These are phyloP conservation scores for Porpolomopsis calyptriformis DNA, from an alignment of 768 basidiomycete species.

Conservation along the genomic window DNA sequence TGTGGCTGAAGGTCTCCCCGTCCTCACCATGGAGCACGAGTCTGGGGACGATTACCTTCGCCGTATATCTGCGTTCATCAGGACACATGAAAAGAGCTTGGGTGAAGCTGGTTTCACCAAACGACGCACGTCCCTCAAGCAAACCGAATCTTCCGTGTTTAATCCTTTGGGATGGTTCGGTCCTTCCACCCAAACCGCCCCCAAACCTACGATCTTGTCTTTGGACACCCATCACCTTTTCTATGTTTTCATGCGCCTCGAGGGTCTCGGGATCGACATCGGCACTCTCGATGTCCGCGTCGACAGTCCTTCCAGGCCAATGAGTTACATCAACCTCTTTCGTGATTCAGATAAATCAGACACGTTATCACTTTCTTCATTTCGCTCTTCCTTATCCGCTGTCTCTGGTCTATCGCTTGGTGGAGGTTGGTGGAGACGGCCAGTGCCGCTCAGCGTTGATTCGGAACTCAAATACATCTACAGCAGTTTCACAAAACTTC, in stretches of 20 bases:
- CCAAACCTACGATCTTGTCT: slow-evolving; percentile 52
- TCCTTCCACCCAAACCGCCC: slow-evolving; percentile 20
- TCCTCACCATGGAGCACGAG: slow-evolving; percentile 32
- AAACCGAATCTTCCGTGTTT: slow-evolving; percentile 32
- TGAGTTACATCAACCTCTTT: slow-evolving; percentile 59
- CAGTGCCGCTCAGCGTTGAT: slow-evolving; percentile 51
- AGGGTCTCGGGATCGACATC: slow-evolving; percentile 65
- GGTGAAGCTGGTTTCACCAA: slow-evolving; percentile 51
- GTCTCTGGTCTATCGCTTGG: slow-evolving; percentile 71
- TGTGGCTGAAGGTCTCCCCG: slow-evolving; percentile 12
- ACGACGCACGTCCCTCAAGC: slow-evolving; percentile 34
- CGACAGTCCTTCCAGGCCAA: slow-evolving; percentile 63
- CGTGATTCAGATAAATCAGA: slow-evolving; percentile 54
- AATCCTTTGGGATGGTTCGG: slow-evolving; percentile 59
- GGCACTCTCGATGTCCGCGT: slow-evolving; percentile 74
- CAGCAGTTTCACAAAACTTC: slow-evolving; percentile 84
- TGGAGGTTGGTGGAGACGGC: slow-evolving; percentile 58
- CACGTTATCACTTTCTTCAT: slow-evolving; percentile 59
- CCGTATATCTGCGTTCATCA: slow-evolving; percentile 59
- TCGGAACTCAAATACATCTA: slow-evolving; percentile 76
- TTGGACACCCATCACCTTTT: slow-evolving; percentile 78
- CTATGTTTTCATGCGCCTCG: slow-evolving; percentile 80
- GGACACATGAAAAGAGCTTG: slow-evolving; percentile 59
- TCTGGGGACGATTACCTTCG: slow-evolving; percentile 69
- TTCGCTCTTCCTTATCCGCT: slow-evolving; percentile 65